These are phyloP conservation scores for Mortierella antarctica DNA, from an alignment of 192 early-diverging fungal genomes.

Conservation along the genomic window DNA sequence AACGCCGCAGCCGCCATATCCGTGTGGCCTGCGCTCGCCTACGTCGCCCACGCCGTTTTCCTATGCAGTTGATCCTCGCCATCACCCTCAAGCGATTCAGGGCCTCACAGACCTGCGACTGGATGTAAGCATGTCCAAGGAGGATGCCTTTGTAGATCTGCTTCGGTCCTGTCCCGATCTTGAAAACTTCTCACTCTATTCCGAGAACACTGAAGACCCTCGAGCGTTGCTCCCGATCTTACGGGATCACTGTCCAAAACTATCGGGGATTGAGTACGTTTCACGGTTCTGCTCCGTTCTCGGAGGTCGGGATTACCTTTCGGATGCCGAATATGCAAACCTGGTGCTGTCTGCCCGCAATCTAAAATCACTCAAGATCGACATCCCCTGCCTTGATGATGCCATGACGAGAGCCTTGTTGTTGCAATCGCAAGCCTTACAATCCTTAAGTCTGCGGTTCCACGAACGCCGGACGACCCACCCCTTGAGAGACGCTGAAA, in stretches of 20 bases:
- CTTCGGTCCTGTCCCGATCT: conserved; percentile 30
- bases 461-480: conserved; percentile 4
- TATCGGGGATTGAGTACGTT: conserved; percentile 18
- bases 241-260: conserved; percentile 11
- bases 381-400: conserved; percentile 33
- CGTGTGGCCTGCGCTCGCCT: neutral
- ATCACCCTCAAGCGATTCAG: neutral
- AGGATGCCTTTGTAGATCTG: conserved; percentile 26
- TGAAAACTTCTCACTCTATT: conserved; percentile 23
- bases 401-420: conserved; percentile 20
- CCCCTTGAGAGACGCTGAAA: conserved; percentile 24
- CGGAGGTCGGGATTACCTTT: conserved; percentile 14
- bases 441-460: conserved; percentile 12
- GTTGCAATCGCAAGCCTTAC: conserved; percentile 1
- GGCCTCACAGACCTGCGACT: conserved; percentile 12
- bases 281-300: conserved; percentile 24
- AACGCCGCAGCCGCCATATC: neutral
- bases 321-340: conserved; percentile 31
- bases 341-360: conserved; percentile 5
- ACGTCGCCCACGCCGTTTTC: neutral
- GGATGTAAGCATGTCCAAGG: conserved; percentile 22
- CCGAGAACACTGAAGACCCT: conserved; percentile 19
- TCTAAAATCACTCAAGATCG: conserved; percentile 15
- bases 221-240: conserved; percentile 20
- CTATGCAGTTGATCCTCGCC: too few relatives aligned